These are phyloP conservation scores for Candida railenensis DNA, from an alignment of 805 yeast genomes.

Conservation along the genomic window DNA sequence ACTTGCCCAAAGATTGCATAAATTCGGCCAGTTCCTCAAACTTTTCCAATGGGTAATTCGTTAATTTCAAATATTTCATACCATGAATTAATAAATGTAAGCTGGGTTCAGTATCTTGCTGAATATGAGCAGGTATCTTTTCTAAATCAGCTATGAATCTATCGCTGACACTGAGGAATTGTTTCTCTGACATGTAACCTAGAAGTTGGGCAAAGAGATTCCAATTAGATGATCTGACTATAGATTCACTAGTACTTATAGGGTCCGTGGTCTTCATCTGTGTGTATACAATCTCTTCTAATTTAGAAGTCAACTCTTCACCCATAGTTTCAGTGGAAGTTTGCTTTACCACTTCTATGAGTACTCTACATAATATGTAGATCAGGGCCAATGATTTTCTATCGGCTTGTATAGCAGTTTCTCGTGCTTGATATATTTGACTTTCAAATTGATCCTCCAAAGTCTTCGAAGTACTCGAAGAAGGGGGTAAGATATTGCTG, in stretches of 20 bases:
- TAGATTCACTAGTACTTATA: slow-evolving; percentile 53
- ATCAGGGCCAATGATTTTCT: slow-evolving; percentile 83
- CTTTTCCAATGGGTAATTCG: slow-evolving; percentile 81
- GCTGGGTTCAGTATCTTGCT: slow-evolving; percentile 47
- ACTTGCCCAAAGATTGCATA: slow-evolving; percentile 79
- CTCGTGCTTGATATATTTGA: slow-evolving; percentile 46
- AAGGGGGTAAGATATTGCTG: background rate
- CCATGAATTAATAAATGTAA: slow-evolving; percentile 81
- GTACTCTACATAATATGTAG: slow-evolving; percentile 84
- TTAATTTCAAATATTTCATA: slow-evolving; percentile 79
- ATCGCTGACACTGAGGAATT: slow-evolving; percentile 87
- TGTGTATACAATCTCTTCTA: slow-evolving; percentile 91
- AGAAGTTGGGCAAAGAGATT: slow-evolving; percentile 81
- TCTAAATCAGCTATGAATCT: slow-evolving; percentile 91
- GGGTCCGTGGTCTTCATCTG: slow-evolving; percentile 91
- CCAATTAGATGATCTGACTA: slow-evolving; percentile 91
- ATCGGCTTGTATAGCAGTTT: slow-evolving; percentile 79
- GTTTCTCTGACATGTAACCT: slow-evolving; percentile 85
- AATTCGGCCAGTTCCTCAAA: slow-evolving; percentile 95
- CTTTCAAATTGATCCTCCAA: slow-evolving; percentile 26
- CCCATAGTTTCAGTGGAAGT: slow-evolving; percentile 73
- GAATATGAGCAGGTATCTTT: slow-evolving; percentile 53
- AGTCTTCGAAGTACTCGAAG: slow-evolving; percentile 11
- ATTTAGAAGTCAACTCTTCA: slow-evolving; percentile 73
- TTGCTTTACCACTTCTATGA: slow-evolving; percentile 89